Percentiles rank a stretch among this genome's conserved stretches.
These are phyloP conservation scores for Cytidiella melzeri DNA, from an alignment of 768 basidiomycete species.

Conservation along the genomic window DNA sequence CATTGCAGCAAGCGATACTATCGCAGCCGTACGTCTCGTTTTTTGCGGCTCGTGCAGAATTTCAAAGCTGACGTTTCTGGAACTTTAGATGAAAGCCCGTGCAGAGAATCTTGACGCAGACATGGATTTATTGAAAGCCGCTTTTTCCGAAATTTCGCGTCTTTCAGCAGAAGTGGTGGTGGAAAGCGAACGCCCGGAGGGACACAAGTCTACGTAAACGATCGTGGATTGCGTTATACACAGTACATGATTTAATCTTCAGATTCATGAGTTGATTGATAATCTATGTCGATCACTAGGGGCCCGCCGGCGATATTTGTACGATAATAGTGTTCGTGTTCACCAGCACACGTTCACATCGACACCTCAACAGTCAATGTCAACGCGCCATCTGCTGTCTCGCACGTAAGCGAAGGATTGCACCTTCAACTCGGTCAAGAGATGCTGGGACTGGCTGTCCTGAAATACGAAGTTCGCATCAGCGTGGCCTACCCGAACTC, in stretches of 20 bases:
- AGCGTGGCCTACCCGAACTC: too few species aligned
- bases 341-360: too few species aligned
- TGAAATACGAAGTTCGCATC: too few species aligned
- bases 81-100: slow-evolving; percentile 83
- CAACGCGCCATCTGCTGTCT: too few species aligned
- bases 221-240: not conserved
- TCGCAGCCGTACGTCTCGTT: slow-evolving; percentile 66
- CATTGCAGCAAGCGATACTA: slow-evolving; percentile 90
- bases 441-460: too few species aligned
- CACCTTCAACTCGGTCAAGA: too few species aligned
- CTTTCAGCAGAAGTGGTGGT: slow-evolving; percentile 59
- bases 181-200: slow-evolving; percentile 9
- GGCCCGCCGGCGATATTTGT: too few species aligned
- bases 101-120: slow-evolving; percentile 83
- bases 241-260: too few species aligned
- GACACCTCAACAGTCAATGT: too few species aligned
- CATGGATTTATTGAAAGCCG: slow-evolving; percentile 71
- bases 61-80: not conserved
- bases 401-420: too few species aligned
- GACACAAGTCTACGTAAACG: not conserved
- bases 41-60: not conserved
- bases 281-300: not conserved
- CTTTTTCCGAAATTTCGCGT: slow-evolving; percentile 84
- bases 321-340: too few species aligned
- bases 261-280: too few species aligned